Base-by-base conservation (phyloP, 2,329 filamentous ascomycete genomes). In the Colletotrichum zoysiae region DNA sequence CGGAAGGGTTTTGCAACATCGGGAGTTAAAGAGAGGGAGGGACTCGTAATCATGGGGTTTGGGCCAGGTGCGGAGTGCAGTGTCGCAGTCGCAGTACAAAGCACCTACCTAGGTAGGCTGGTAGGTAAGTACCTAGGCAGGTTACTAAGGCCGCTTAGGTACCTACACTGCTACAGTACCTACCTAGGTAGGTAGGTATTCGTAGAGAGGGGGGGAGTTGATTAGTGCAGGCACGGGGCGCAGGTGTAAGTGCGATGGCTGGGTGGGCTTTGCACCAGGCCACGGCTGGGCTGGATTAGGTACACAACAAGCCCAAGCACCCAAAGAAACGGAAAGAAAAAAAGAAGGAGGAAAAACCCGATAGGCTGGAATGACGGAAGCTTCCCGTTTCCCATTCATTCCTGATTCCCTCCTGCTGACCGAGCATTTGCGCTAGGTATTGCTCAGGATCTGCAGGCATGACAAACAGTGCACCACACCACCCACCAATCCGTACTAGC, bases 321-420 rank as follows among this genome's bases (percentile, higher is more conserved):
- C 42, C 46, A 4, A 23, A 9, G 20, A 48, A 11, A 11, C 16
- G 44, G 42, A 20, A 30, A 44, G 35, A 16, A 56, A 50, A 63
- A 30, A 44, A 42, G 12, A 14, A 14, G 5, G 4, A 40, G 12
- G 11, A 14, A 40, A n/a, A 44, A 35, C 12, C 64, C 64, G 40
- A 51, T 20, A 20, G 20, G 30, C 53, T 60, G 66, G 71, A 69
- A 69, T 73, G 63, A 65, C 64, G 65, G 67, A 71, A 71, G 70
- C 67, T 70, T 70, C 58, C 66, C 65, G 70, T 73, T 68, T 38
- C 44, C 65, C 53, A 42, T 42, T 11, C 38, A 59, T 70, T 63
- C 46, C 51, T 5, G 40, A 2, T 1, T 6, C 35, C 35, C 40
- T 38, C 70, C 59, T 72, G 70, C 70, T 72, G 70, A 72, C 59